A percentile compares a stretch with the other conserved stretches of the same genome.
These are phyloP conservation scores for Ploettnerulaceae sp. DNA, from an alignment of 2,329 filamentous ascomycete species.

Conservation along the genomic window DNA sequence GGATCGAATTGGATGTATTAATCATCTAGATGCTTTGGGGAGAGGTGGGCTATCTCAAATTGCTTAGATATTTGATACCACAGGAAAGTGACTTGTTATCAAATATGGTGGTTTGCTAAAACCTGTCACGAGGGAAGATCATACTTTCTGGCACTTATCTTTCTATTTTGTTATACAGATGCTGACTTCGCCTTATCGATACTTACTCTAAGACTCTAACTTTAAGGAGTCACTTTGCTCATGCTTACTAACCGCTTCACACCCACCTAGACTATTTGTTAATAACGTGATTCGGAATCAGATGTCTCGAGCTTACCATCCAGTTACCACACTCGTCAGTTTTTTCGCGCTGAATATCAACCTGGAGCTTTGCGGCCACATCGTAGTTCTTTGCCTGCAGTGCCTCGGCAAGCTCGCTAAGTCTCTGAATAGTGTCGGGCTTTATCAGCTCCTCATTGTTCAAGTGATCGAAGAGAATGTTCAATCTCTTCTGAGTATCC, in stretches of 20 bases:
- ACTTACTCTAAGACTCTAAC: no score
- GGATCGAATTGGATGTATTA: no score
- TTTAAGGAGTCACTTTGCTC: conserved; percentile 65
- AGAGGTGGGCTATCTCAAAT: no score
- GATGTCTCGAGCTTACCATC: conserved; percentile 77
- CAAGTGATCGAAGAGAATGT: conserved; percentile 91
- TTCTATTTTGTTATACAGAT: no score
- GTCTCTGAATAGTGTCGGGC: conserved; percentile 67
- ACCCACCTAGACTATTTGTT: conserved; percentile 56
- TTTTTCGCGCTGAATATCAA: conserved; percentile 71
- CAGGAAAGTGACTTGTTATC: no score
- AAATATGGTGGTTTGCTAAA: no score
- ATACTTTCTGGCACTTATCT: no score
- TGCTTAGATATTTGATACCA: no score
- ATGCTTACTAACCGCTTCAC: conserved; percentile 74
- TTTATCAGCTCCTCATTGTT: conserved; percentile 92
- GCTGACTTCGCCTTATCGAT: no score
- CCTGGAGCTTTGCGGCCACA: conserved; percentile 61
- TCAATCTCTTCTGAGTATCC: conserved; percentile 88
- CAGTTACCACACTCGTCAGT: conserved; percentile 78
- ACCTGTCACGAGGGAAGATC: no score
- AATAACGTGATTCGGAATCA: no score
- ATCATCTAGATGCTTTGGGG: no score
- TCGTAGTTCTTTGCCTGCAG: conserved; percentile 66
- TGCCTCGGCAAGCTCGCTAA: conserved; percentile 60